Evolutionary conservation across 2,329 filamentous ascomycete genomes (phyloP), one percentile per base, ranked within the genome.

Genomic region (Colletotrichum gigasporum): DNA sequence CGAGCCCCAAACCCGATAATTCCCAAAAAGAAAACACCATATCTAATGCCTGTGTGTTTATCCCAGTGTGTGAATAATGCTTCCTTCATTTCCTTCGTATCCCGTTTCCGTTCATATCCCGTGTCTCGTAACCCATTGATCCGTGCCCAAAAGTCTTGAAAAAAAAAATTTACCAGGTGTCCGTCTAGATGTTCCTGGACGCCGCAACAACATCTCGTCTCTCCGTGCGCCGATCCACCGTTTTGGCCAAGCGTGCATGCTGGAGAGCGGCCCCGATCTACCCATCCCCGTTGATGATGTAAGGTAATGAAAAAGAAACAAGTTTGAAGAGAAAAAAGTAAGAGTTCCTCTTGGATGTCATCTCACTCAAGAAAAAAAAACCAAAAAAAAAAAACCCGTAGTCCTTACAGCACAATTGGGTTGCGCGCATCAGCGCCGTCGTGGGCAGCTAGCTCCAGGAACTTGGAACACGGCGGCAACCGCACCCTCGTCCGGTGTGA

Each of bases 401-500:
- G n/a, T 6, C 35, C 34, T 59, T 20, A 64, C 7, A 64, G 32
- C 30, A 44, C 34, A 12, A 61, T 61, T 14, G 48, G 48, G 18
- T 54, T 61, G 26, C 16, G 48, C 8, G 50, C 18, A 22, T 61
- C 32, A 2, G 41, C 22, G 6, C 56, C 56, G 14, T 53, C 26
- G 28, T 54, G 50, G n/a, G 41, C 56, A 14, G 37, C 41, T 20
- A 64, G 52, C 42, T 64, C 62, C 47, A 64, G 22, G n/a, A 64
- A 61, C 42, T 51, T 44, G 8, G 62, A 64, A 22, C 62, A 64
- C 3, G 62, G 62, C 34, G 62, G 62, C 28, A 64, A 26, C 8
- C 62, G 47, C 22, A 64, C 62, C 7, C 48, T 48, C n/a, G 48
- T 37, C 10, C 42, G 48, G 22, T 61, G 22, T 8, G 62, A 64